phyloP scores from a whole-genome alignment of 2,329 filamentous ascomycete genomes.

The Talaromyces piceae region DNA sequence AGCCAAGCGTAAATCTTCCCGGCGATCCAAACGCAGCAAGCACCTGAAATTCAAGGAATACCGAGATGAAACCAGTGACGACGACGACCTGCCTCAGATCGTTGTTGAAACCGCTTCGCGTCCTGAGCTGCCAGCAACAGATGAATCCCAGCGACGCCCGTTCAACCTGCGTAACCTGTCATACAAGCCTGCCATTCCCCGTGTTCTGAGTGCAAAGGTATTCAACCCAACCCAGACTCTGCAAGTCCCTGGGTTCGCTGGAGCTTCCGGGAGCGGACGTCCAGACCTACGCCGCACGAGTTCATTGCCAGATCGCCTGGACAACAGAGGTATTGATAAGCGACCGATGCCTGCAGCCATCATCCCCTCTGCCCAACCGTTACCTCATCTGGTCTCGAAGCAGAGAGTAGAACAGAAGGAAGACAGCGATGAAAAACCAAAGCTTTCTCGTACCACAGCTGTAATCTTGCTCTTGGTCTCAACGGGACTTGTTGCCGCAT shows the following conservation, averaged over 20 bases:
- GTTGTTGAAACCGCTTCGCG: background rate
- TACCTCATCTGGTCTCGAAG: conserved; percentile 16
- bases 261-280: conserved; percentile 30
- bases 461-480: conserved; percentile 56
- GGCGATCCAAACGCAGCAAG: conserved; percentile 21
- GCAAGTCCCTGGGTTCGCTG: conserved; percentile 7
- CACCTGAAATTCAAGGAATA: conserved; percentile 14
- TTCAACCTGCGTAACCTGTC: conserved; percentile 56
- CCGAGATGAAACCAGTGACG: conserved; percentile 8
- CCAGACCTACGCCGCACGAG: conserved; percentile 62
- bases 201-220: conserved; percentile 63
- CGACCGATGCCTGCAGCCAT: conserved; percentile 12
- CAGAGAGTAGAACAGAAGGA: conserved; percentile 41
- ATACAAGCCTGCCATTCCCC: conserved; percentile 54
- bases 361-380: conserved; percentile 17
- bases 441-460: conserved; percentile 39
- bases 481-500: conserved; percentile 59
- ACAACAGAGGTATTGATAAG: conserved; percentile 41
- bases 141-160: conserved; percentile 32
- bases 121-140: background rate
- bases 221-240: conserved; percentile 37
- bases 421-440: conserved; percentile 19
- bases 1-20: conserved; percentile 16
- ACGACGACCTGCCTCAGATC: background rate
- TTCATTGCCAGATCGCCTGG: conserved; percentile 64